Evolutionary conservation across 768 basidiomycete genomes (phyloP).

Genomic region (Termitomyces sp.): DNA sequence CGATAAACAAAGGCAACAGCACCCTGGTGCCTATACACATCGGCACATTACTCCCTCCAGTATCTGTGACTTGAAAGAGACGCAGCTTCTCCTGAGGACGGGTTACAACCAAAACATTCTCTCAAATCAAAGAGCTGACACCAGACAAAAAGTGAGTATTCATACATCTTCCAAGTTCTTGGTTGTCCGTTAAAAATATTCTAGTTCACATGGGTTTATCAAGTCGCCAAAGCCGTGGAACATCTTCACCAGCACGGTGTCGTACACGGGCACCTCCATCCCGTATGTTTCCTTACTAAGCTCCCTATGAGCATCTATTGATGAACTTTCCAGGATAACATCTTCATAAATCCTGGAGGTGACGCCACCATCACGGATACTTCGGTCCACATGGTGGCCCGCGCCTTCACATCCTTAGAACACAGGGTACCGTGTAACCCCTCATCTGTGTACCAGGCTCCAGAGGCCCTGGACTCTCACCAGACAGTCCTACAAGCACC

Average conservation of each 20-base stretch:
- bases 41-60: background rate
- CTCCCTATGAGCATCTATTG: background rate
- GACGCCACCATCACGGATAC: conserved; percentile 1
- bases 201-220: background rate
- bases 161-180: background rate
- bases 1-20: background rate
- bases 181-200: background rate
- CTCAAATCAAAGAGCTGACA: background rate
- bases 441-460: conserved; percentile 10
- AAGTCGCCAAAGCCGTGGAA: background rate
- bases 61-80: background rate
- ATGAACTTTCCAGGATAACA: background rate
- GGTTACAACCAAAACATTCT: background rate
- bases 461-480: conserved; percentile 2
- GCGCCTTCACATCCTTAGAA: background rate
- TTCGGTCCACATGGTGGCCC: conserved; percentile 1
- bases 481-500: background rate
- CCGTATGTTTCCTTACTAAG: background rate
- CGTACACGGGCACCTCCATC: background rate
- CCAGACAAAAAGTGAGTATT: background rate
- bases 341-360: background rate
- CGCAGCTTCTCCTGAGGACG: background rate
- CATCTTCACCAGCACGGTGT: background rate
- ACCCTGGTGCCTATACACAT: background rate
- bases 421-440: background rate